Evolutionary conservation across 2,329 filamentous ascomycete genomes (phyloP).

Genomic region (Apiospora sp.): DNA sequence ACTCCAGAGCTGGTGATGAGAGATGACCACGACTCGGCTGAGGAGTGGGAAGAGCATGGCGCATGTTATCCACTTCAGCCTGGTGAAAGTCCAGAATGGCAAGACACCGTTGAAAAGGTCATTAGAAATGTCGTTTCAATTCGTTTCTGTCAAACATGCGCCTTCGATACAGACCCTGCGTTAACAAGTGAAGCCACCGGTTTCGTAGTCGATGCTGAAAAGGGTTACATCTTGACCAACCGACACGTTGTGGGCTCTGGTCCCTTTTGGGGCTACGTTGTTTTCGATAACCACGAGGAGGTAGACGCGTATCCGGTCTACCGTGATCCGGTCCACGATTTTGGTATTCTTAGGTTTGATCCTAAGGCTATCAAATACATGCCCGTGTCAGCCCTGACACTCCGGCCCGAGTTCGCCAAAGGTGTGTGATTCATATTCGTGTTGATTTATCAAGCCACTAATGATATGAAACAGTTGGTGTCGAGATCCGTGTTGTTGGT

Average conservation of each 20-base stretch:
- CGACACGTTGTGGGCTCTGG: conserved; percentile 94
- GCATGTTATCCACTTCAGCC: conserved; percentile 46
- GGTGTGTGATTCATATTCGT: conserved; percentile 47
- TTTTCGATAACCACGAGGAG: conserved; percentile 98
- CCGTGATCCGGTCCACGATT: conserved; percentile 97
- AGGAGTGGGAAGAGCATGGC: conserved; percentile 51
- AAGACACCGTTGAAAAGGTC: conserved; percentile 92
- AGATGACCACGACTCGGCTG: conserved; percentile 45
- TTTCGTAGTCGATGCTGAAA: conserved; percentile 95
- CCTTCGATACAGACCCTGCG: conserved; percentile 96
- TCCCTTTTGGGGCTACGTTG: conserved; percentile 97
- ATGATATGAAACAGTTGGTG: conserved; percentile 68
- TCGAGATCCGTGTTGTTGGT: conserved; percentile 95
- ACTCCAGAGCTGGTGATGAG: conserved; percentile 51
- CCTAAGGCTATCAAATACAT: conserved; percentile 98
- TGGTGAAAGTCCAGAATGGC: conserved; percentile 84
- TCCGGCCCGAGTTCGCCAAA: conserved; percentile 86
- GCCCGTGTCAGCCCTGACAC: conserved; percentile 79
- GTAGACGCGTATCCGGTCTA: conserved; percentile 97
- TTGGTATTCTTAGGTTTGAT: conserved; percentile 95
- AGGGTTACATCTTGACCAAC: conserved; percentile 88
- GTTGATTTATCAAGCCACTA: not conserved
- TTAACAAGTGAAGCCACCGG: conserved; percentile 95
- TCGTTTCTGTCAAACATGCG: conserved; percentile 96
- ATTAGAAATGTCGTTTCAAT: conserved; percentile 98